Percentiles rank a stretch among this genome's conserved stretches.
phyloP scores from a whole-genome alignment of 768 basidiomycete genomes.

The Rickenella mellea region DNA sequence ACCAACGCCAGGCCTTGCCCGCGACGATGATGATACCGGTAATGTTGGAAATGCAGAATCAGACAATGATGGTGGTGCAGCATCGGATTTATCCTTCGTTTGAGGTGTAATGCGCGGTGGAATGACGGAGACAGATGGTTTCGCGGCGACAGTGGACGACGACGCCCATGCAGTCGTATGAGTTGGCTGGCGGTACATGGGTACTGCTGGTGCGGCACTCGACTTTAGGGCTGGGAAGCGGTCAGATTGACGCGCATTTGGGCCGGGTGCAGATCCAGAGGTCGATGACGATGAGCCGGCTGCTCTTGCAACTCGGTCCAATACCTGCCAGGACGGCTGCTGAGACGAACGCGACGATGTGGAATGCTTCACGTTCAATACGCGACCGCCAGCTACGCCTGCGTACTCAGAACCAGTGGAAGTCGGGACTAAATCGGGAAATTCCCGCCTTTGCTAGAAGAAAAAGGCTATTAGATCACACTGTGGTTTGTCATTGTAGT shows the following conservation, averaged over 20 bases:
- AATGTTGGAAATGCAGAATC: slow-evolving; percentile 61
- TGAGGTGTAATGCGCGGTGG: not conserved
- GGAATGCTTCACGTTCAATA: slow-evolving; percentile 75
- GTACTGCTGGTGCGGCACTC: not conserved
- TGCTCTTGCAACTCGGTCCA: slow-evolving; percentile 82
- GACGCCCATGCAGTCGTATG: slow-evolving; percentile 59
- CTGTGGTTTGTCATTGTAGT: not conserved
- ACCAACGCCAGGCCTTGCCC: slow-evolving; percentile 36
- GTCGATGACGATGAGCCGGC: slow-evolving; percentile 40
- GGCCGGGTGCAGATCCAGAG: slow-evolving; percentile 9
- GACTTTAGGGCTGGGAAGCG: slow-evolving; percentile 26
- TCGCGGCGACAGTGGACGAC: slow-evolving; percentile 16
- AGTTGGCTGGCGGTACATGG: slow-evolving; percentile 31
- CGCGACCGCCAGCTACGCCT: slow-evolving; percentile 71
- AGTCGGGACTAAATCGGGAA: slow-evolving; percentile 65
- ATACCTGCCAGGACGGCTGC: slow-evolving; percentile 58
- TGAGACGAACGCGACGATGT: slow-evolving; percentile 50
- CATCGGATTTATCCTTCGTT: not conserved
- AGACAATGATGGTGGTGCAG: slow-evolving; percentile 39
- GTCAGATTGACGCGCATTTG: slow-evolving; percentile 17
- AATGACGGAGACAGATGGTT: slow-evolving; percentile 12
- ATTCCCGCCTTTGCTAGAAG: slow-evolving; percentile 69
- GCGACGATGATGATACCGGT: slow-evolving; percentile 32
- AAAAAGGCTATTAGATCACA: not conserved
- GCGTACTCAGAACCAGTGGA: slow-evolving; percentile 60